These are phyloP conservation scores for Rauvolfia tetraphylla DNA, from an alignment of 257 asterid species.

Conservation along the genomic window DNA sequence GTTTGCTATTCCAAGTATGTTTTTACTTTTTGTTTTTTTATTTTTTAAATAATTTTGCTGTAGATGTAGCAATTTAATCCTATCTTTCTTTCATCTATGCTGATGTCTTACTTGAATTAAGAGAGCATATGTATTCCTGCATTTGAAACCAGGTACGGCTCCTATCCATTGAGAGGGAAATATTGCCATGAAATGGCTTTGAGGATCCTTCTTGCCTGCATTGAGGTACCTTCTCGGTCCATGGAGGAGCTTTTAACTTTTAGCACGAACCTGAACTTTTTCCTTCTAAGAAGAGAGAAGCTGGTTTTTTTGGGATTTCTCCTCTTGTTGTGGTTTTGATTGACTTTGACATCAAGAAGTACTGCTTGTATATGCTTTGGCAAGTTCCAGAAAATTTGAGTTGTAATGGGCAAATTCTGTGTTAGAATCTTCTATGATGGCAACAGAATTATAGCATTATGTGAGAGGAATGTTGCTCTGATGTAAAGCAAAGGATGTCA, in stretches of 20 bases:
- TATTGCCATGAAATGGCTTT: conserved; percentile 98
- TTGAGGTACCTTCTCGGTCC: conserved; percentile 50
- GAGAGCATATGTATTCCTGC: conserved; percentile 22
- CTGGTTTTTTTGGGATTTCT: not conserved
- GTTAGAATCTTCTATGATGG: too few relatives aligned
- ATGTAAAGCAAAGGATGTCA: too few relatives aligned
- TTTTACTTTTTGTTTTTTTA: not conserved
- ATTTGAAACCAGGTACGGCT: conserved; percentile 66
- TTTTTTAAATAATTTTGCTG: conserved; percentile 8
- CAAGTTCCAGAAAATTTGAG: too few relatives aligned
- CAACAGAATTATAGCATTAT: too few relatives aligned
- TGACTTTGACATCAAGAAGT: not conserved
- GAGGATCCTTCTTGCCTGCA: conserved; percentile 93
- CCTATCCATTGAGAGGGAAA: conserved; percentile 91
- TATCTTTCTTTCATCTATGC: conserved; percentile 5
- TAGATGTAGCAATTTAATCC: not conserved
- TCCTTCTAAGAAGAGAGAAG: not conserved
- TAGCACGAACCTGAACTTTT: not conserved
- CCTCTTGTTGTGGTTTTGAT: not conserved
- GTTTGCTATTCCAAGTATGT: conserved; percentile 98
- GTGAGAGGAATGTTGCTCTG: too few relatives aligned
- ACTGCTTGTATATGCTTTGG: too few relatives aligned
- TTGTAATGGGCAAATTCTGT: too few relatives aligned
- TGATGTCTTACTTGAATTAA: not conserved
- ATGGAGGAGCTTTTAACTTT: conserved; percentile 3